phyloP scores from a whole-genome alignment of 2,329 filamentous ascomycete genomes.

The Trichoderma breve region DNA sequence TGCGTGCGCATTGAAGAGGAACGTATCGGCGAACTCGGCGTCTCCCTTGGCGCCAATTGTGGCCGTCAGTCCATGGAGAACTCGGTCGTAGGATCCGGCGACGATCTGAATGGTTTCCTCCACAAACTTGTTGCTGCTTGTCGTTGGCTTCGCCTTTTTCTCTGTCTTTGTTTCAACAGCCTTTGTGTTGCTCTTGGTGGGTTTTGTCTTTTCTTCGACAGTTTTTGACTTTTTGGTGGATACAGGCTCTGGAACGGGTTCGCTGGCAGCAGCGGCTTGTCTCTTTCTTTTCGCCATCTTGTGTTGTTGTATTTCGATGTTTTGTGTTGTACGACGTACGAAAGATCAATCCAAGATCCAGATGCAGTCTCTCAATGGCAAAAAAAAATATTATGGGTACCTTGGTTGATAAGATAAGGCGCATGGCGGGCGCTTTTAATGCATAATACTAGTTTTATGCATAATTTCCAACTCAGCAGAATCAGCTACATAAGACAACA shows the following conservation, averaged over 20 bases:
- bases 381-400: conserved; percentile 20
- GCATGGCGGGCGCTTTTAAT: not conserved
- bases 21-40: conserved; percentile 81
- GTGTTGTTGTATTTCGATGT: not conserved
- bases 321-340: not conserved
- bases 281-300: conserved; percentile 53
- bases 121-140: conserved; percentile 19
- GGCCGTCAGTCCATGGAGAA: conserved; percentile 88
- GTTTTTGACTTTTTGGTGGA: conserved; percentile 36
- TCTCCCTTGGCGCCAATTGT: conserved; percentile 49
- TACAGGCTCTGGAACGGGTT: conserved; percentile 26
- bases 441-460: conserved; percentile 23
- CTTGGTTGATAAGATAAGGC: conserved; percentile 36
- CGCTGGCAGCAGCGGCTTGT: conserved; percentile 33
- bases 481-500: too few species aligned
- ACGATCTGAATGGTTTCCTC: conserved; percentile 77
- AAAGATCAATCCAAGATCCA: not conserved
- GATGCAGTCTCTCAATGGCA: not conserved
- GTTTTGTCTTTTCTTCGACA: not conserved
- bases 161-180: conserved; percentile 15
- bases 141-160: not conserved
- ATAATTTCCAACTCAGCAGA: conserved; percentile 23
- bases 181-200: conserved; percentile 31
- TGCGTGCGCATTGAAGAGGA: conserved; percentile 90
- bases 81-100: conserved; percentile 88